Evolutionary conservation across 108 stramenopile species (phyloP).

Genomic region (Asterionellopsis glacialis): DNA sequence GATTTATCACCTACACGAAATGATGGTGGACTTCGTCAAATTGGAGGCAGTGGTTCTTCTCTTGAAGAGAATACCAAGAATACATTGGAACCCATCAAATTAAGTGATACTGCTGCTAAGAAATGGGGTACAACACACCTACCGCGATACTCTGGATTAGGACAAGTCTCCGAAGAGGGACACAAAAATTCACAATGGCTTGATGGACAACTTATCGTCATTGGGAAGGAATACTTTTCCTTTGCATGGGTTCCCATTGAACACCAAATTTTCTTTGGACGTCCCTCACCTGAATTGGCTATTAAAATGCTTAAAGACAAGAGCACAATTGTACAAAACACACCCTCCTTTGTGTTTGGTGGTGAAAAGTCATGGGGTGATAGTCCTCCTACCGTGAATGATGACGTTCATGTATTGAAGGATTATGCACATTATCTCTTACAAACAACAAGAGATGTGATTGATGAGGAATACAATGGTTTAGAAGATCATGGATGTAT

Average conservation of each 20-base stretch:
- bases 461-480: slow-evolving; percentile 38
- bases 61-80: not conserved
- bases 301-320: slow-evolving; percentile 60
- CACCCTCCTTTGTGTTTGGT: slow-evolving; percentile 1
- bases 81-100: slow-evolving; percentile 42
- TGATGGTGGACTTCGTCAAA: not conserved
- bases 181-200: slow-evolving; percentile 63
- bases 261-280: slow-evolving; percentile 77
- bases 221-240: slow-evolving; percentile 73
- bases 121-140: slow-evolving; percentile 70
- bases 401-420: slow-evolving; percentile 43
- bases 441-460: slow-evolving; percentile 49
- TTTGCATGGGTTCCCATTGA: slow-evolving; percentile 82
- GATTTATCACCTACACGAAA: slow-evolving; percentile 31
- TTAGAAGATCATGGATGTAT: slow-evolving; percentile 55
- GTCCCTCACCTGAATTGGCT: slow-evolving; percentile 64
- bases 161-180: slow-evolving; percentile 66
- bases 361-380: slow-evolving; percentile 28
- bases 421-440: slow-evolving; percentile 56
- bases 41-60: not conserved
- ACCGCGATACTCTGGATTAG: slow-evolving; percentile 46
- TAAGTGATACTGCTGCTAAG: slow-evolving; percentile 55
- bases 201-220: slow-evolving; percentile 76
- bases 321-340: too few species aligned
- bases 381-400: slow-evolving; percentile 38